Evolutionary conservation across 2,329 filamentous ascomycete species (phyloP).

Genomic region (Stagonosporopsis tanaceti): DNA sequence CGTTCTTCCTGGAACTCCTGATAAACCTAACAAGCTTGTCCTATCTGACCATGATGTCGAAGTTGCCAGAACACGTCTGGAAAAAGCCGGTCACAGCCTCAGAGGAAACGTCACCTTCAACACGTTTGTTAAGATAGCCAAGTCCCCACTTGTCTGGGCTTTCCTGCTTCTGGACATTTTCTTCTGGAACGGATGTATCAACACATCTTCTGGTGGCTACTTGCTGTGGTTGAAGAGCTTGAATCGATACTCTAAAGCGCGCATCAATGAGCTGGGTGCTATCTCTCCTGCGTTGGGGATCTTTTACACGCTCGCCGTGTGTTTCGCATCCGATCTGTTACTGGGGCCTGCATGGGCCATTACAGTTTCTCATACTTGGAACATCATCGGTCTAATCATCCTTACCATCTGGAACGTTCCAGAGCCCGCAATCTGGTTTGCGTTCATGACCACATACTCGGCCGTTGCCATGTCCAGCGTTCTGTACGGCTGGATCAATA

Average conservation of each 20-base stretch:
- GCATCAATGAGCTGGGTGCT: conserved; percentile 61
- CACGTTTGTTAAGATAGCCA: conserved; percentile 33
- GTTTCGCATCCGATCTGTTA: conserved; percentile 63
- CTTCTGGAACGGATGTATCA: conserved; percentile 64
- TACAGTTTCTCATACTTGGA: conserved; percentile 59
- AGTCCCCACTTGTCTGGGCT: conserved; percentile 60
- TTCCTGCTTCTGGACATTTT: conserved; percentile 61
- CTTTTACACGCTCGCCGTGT: conserved; percentile 63
- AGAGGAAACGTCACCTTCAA: conserved; percentile 30
- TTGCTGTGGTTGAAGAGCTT: conserved; percentile 67
- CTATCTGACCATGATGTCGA: conserved; percentile 58
- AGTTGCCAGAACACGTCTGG: conserved; percentile 56
- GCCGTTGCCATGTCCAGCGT: conserved; percentile 63
- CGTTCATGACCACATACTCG: conserved; percentile 60
- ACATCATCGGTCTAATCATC: conserved; percentile 63
- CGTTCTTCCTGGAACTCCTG: conserved; percentile 61
- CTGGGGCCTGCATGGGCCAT: conserved; percentile 64
- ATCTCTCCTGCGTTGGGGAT: conserved; percentile 65
- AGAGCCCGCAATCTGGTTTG: conserved; percentile 63
- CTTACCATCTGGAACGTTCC: conserved; percentile 65
- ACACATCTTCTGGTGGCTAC: conserved; percentile 59
- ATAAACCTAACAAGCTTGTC: conserved; percentile 59
- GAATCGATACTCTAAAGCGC: conserved; percentile 55
- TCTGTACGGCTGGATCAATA: conserved; percentile 66
- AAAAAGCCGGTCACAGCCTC: conserved; percentile 52